These are phyloP conservation scores for Phycomyces blakesleeanus DNA, from an alignment of 192 early-diverging fungal genomes.

Conservation along the genomic window DNA sequence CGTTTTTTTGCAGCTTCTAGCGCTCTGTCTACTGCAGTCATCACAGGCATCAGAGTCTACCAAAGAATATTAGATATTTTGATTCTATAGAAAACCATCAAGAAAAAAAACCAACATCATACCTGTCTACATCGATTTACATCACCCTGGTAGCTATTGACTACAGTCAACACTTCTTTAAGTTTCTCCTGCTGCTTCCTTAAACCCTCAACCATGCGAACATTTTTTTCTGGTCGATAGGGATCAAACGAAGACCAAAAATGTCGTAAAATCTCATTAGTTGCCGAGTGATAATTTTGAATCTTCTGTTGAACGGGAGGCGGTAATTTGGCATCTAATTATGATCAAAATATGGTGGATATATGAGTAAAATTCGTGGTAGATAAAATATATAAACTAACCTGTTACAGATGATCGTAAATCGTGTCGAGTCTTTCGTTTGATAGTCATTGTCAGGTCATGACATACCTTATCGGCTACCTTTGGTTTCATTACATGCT, in stretches of 20 bases:
- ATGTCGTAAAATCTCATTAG: slow-evolving; percentile 53
- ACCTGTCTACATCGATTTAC: slow-evolving; percentile 27
- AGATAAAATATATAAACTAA: too few species aligned
- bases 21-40: slow-evolving; percentile 39
- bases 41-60: slow-evolving; percentile 42
- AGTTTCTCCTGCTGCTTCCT: slow-evolving; percentile 41
- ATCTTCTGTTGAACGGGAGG: slow-evolving; percentile 39
- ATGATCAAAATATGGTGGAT: slow-evolving; percentile 5
- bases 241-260: slow-evolving; percentile 49
- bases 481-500: slow-evolving; percentile 18
- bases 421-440: slow-evolving; percentile 6
- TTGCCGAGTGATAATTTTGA: slow-evolving; percentile 42
- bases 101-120: not conserved
- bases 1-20: slow-evolving; percentile 39
- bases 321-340: slow-evolving; percentile 35
- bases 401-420: slow-evolving; percentile 29
- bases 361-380: too few species aligned
- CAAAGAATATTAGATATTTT: not conserved
- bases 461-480: slow-evolving; percentile 20
- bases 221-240: slow-evolving; percentile 46
- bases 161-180: slow-evolving; percentile 35
- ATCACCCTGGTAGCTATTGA: slow-evolving; percentile 32
- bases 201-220: slow-evolving; percentile 44
- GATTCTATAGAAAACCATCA: not conserved
- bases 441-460: slow-evolving; percentile 15